Base-by-base conservation (phyloP, 371 early-diverging fungal genomes). In the Rhizopus microsporus region DNA sequence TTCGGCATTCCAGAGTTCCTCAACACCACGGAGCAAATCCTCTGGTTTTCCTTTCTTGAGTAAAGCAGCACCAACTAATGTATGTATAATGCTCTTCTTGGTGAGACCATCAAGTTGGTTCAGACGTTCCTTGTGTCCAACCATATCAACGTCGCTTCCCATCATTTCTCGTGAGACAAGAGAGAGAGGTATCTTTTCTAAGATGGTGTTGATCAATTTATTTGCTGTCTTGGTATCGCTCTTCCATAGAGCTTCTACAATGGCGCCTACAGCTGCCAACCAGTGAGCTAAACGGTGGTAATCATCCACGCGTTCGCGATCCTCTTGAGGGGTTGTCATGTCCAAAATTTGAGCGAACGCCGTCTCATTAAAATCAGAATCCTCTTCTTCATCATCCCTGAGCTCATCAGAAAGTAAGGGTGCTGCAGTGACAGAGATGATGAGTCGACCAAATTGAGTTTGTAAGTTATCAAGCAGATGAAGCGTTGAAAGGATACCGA, bases 391-490 rank as follows among this genome's bases (percentile, higher is more conserved):
- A 7, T 29, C 51, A 29, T 23, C 23, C 23, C 23, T 23, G 4
- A 53, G 43, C 29, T 29, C 44, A 38, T 30, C 44, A 13, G 40
- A 31, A 4, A 65, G 45, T 3, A 59, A 63, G 10, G 65, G 65
- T 23, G 54, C 59, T 1, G 58, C 60, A 10, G 72, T 72, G n/a
- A 75, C 62, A 13, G 67, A 67, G 6, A 69, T 63, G 13, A 72
- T 50, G 10, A 75, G 51, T 35, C 72, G 75, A 12, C 67, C 69
- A 53, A 75, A 67, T 30, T 69, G 65, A 7, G 69, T 69, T 43
- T 71, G 75, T 8, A 75, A 53, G 37, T 72, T 75, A 44, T 75
- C 69, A 8, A 72, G 55, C 8, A 67, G 45, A 51, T 75, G 75
- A 3, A 75, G 54, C 2, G 64, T 68, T 3, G 75, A 65, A 0